These are phyloP conservation scores for Monilinia polystroma DNA, from an alignment of 2,329 filamentous ascomycete genomes.

Conservation along the genomic window DNA sequence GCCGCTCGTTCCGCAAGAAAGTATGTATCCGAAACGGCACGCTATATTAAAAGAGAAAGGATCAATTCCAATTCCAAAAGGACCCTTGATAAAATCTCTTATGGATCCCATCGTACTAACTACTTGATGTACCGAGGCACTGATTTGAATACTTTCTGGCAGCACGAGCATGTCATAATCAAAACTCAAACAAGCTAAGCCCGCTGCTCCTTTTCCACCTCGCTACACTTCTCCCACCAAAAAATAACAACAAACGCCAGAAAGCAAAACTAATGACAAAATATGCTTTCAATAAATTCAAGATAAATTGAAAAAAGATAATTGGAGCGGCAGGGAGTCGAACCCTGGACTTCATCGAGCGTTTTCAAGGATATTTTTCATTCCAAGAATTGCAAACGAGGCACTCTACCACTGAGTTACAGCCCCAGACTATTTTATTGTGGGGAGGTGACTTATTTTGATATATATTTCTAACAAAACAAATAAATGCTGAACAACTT, in stretches of 20 bases:
- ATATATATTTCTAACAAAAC: fast-evolving
- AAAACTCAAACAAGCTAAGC: not conserved
- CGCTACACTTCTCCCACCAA: not conserved
- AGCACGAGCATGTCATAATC: too few species aligned
- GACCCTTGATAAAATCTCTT: too few species aligned
- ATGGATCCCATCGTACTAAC: too few species aligned
- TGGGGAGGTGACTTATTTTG: fast-evolving
- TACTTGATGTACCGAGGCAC: too few species aligned
- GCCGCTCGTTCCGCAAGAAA: too few species aligned
- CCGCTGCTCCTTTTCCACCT: too few species aligned
- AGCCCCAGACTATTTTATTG: not conserved
- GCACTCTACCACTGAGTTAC: constrained; percentile 22
- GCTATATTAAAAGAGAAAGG: too few species aligned
- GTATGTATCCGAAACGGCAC: too few species aligned
- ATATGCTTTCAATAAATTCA: not conserved
- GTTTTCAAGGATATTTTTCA: fast-evolving
- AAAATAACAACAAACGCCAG: not conserved
- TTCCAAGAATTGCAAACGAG: constrained; percentile 1
- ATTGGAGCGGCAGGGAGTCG: constrained; percentile 15
- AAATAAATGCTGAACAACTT: too few species aligned
- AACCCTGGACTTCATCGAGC: constrained; percentile 19
- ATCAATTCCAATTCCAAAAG: too few species aligned
- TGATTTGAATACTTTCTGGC: too few species aligned
- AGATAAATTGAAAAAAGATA: not conserved
- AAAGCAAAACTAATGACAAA: not conserved